Base-by-base conservation (phyloP, 163 green algal genomes). In the Scenedesmus sp. region DNA sequence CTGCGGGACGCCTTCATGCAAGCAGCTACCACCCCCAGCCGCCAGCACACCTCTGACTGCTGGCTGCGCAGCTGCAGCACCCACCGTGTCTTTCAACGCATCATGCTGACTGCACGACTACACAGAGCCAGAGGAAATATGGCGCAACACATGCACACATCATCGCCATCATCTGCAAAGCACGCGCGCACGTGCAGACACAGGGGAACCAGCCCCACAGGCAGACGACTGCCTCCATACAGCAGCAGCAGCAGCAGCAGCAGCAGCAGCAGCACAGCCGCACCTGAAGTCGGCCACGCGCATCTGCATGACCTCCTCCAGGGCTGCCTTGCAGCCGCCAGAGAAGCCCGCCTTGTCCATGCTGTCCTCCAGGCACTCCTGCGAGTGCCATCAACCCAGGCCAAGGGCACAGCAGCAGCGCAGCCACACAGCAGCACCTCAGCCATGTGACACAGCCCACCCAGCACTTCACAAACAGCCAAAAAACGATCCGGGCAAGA, bases 291-390 rank as follows among this genome's bases (percentile, higher is more conserved):
- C 94, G 0, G 43, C 53, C 1, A 95, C 93, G 2, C 95, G 92
- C 84, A 94, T 94, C 51, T 94, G 94, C 85, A 98, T 96, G 80
- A 96, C 91, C n/a, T 93, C 89, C 43, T 97, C 95, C 42, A 98
- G 93, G 81, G 94, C 88, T 6, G 88, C 70, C 91, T 96, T 97
- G 94, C 95, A 98, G 30, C 93, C 93, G 15, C 91, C 83, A 26
- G 91, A 94, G 56, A 98, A 97, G 26, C 93, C 93, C 10, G 81
- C 37, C 68, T 96, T 92, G 1, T 96, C 92, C 35, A 94, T 93
- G 42, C 95, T 89, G 82, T 96, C 94, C 88, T 95, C 94, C 33
- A 95, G 85, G 91, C 94, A 96, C 87, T 96, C 93, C 90, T 96
- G 92, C 51, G 26, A 18, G 1, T 56, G 49, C 30, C 22, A 18